These are phyloP conservation scores for Neonectria sp. DNA, from an alignment of 2,329 filamentous ascomycete species.

Conservation along the genomic window DNA sequence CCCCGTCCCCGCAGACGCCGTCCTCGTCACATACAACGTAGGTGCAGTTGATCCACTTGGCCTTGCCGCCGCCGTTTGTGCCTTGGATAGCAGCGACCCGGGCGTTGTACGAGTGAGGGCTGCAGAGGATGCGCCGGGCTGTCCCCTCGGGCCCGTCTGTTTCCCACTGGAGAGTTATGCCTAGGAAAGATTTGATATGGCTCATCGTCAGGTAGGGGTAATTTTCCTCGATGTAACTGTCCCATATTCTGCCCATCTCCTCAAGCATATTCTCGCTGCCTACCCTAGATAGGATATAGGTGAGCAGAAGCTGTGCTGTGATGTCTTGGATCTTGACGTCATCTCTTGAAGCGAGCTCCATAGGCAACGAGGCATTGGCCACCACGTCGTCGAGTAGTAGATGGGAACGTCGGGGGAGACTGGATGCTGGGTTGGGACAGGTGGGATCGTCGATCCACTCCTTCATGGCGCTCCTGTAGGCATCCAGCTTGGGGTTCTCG, in stretches of 20 bases:
- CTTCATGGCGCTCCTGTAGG: slow-evolving; percentile 9
- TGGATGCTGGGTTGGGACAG: slow-evolving; percentile 15
- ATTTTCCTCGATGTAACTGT: slow-evolving; percentile 1
- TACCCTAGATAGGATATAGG: slow-evolving; percentile 5
- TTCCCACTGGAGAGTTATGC: slow-evolving; percentile 10
- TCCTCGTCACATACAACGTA: neutral
- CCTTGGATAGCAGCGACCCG: slow-evolving; percentile 7
- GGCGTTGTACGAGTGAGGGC: slow-evolving; percentile 14
- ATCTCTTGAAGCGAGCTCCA: slow-evolving; percentile 11
- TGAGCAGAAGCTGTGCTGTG: slow-evolving; percentile 14
- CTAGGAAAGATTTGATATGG: slow-evolving; percentile 10
- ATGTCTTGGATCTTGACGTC: slow-evolving; percentile 7
- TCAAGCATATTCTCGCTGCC: slow-evolving; percentile 21
- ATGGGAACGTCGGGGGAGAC: neutral
- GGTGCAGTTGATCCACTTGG: slow-evolving; percentile 6
- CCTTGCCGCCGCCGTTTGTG: slow-evolving; percentile 1
- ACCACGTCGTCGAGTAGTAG: slow-evolving; percentile 1
- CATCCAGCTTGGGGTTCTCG: slow-evolving; percentile 18
- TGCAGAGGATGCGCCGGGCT: slow-evolving; percentile 6
- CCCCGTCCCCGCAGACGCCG: neutral
- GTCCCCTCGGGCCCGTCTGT: slow-evolving; percentile 1
- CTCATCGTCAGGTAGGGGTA: slow-evolving; percentile 11
- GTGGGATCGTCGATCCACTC: slow-evolving; percentile 2
- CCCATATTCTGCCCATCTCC: slow-evolving; percentile 10
- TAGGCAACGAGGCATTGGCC: slow-evolving; percentile 4